Percentiles rank a stretch among this genome's conserved stretches.
Conservation (phyloP, 345 rosid species). For the Populus nigra region DNA sequence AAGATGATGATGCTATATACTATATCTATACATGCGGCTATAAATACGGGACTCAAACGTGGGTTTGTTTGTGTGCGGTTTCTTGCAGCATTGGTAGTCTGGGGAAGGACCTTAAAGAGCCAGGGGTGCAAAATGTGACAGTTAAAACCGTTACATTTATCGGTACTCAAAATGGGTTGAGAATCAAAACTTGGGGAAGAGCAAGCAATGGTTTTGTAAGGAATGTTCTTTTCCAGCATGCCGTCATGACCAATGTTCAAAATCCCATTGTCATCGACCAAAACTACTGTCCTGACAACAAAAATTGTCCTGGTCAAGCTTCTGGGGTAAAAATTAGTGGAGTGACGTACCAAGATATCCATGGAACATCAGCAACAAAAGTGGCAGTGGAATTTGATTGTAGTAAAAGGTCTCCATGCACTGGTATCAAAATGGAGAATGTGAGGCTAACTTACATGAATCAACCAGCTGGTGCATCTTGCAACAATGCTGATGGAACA, state of each 20-base stretch:
- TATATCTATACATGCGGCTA: too few species aligned
- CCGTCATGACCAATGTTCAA: conserved; percentile 44
- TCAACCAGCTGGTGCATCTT: conserved; percentile 48
- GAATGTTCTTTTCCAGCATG: conserved; percentile 54
- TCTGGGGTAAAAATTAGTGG: conserved; percentile 59
- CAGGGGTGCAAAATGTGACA: conserved; percentile 49
- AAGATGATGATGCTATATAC: too few species aligned
- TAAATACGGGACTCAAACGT: not conserved
- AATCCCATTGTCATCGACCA: conserved; percentile 69
- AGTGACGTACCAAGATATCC: conserved; percentile 48
- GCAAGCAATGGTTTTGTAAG: conserved; percentile 52
- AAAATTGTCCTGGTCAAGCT: conserved; percentile 50
- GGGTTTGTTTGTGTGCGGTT: too few species aligned
- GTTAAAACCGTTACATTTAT: conserved; percentile 36
- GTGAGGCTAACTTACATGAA: conserved; percentile 45
- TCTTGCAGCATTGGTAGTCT: conserved; percentile 44
- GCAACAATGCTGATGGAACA: conserved; percentile 50
- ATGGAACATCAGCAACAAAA: conserved; percentile 62
- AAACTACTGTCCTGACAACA: conserved; percentile 51
- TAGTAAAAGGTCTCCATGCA: conserved; percentile 51
- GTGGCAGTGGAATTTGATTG: conserved; percentile 64
- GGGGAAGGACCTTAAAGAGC: conserved; percentile 30
- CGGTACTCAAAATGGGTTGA: conserved; percentile 50
- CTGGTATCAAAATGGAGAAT: conserved; percentile 42
- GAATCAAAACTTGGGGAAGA: conserved; percentile 75